Percentiles rank a stretch among this genome's conserved stretches.
These are phyloP conservation scores for Blastomyces silverae DNA, from an alignment of 2,329 filamentous ascomycete genomes.

Conservation along the genomic window DNA sequence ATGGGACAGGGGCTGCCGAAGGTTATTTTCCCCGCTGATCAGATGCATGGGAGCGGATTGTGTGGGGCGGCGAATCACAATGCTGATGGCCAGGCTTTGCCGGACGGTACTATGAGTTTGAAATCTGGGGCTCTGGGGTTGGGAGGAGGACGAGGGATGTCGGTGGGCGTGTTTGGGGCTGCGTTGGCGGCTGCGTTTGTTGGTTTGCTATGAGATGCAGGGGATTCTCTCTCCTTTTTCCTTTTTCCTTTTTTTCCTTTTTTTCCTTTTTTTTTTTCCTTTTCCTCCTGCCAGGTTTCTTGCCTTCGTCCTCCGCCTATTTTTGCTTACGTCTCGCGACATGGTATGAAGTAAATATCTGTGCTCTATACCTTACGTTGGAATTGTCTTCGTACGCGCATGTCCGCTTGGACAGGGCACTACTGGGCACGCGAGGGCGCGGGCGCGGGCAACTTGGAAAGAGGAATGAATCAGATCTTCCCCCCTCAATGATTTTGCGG, in stretches of 20 bases:
- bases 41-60: constrained; percentile 24
- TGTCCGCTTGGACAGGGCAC: too few relatives aligned
- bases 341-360: too few relatives aligned
- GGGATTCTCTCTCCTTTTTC: not conserved
- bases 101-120: not conserved
- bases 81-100: not conserved
- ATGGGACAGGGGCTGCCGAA: constrained; percentile 24
- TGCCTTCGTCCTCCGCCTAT: not conserved
- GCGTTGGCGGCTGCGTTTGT: not conserved
- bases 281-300: not conserved
- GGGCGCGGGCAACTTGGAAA: too few relatives aligned
- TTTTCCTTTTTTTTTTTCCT: not conserved
- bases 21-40: constrained; percentile 24
- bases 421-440: too few relatives aligned
- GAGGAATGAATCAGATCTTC: too few relatives aligned
- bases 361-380: too few relatives aligned
- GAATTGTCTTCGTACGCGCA: too few relatives aligned
- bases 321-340: too few relatives aligned
- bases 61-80: constrained; percentile 16
- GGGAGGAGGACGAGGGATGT: not conserved
- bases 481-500: too few relatives aligned
- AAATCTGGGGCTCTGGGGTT: not conserved
- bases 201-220: not conserved
- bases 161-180: not conserved
- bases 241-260: not conserved